Evolutionary conservation across 164 flowering plant species (phyloP), one percentile per base, ranked within the genome.

Genomic region (Chimonanthus praecox): DNA sequence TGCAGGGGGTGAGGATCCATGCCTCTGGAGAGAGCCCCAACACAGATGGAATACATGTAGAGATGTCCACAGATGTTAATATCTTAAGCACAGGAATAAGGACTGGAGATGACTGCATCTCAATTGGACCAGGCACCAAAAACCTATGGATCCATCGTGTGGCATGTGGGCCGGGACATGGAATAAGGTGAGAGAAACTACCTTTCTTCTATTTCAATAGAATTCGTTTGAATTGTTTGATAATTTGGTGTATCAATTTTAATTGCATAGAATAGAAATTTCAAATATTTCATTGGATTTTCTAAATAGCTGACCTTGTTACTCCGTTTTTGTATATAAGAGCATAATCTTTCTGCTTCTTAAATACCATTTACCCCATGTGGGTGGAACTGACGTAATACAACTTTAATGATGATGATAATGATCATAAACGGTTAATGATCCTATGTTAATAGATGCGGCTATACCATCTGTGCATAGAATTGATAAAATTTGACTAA

Each of bases 41-140:
- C 79, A 81, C 85, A 15, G 85, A 83, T 50, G 85, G 83, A 64
- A 83, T 83, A 9, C 82, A 83, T 44, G 70, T 83, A 8, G 71
- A 74, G 5, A 5, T 44, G 9, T 78, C 83, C 7, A 70, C 69
- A 2, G 79, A 78, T 7, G 75, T 83, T 6, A 64, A 49, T 20
- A 78, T 78, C 58, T 46, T 54, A 44, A 50, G 60, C 45, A 47
- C 74, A 6, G 72, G 13, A 33, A 83, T 71, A 33, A 58, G 18
- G 68, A 69, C 72, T 5, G 77, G 77, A 43, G 77, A 75, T 64
- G 77, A 75, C 48, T 81, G 85, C 49, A 72, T 83, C 16, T 81
- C 82, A 16, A 70, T 83, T 6, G 84, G 85, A 1, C 80, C 84
- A 3, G 78, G 78, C 6, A 74, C 80, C 11, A 64, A 68, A 16